Conservation (phyloP, 2,329 filamentous ascomycete genomes). For the Microsporum audouinii region DNA sequence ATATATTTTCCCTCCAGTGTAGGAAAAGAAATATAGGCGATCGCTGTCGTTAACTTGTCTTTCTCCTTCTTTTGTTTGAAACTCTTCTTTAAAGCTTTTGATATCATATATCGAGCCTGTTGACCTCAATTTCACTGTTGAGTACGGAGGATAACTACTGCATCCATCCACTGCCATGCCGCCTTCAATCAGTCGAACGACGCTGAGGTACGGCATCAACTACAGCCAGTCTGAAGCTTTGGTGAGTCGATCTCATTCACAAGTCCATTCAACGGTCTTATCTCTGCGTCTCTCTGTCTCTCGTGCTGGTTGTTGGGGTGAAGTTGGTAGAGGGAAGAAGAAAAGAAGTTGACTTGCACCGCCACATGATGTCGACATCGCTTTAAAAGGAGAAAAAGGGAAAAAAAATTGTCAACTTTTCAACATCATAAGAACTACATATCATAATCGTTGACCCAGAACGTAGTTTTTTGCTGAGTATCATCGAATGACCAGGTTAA, state of each 20-base stretch:
- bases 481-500: neutral
- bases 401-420: neutral
- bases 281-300: neutral
- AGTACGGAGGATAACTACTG: neutral
- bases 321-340: neutral
- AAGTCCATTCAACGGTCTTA: neutral
- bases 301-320: neutral
- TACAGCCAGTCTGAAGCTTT: neutral
- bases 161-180: neutral
- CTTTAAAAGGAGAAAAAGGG: neutral
- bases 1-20: neutral
- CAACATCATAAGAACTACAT: neutral
- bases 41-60: neutral
- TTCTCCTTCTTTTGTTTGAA: neutral
- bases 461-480: neutral
- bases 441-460: neutral
- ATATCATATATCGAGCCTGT: neutral
- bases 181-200: neutral
- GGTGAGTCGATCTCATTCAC: neutral
- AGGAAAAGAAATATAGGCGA: neutral
- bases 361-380: conserved; percentile 5
- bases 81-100: neutral
- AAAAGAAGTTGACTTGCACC: neutral
- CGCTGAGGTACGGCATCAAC: conserved; percentile 1
- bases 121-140: neutral